These are phyloP conservation scores for Panicum virgatum DNA, from an alignment of 202 grass and related monocot species.

Conservation along the genomic window DNA sequence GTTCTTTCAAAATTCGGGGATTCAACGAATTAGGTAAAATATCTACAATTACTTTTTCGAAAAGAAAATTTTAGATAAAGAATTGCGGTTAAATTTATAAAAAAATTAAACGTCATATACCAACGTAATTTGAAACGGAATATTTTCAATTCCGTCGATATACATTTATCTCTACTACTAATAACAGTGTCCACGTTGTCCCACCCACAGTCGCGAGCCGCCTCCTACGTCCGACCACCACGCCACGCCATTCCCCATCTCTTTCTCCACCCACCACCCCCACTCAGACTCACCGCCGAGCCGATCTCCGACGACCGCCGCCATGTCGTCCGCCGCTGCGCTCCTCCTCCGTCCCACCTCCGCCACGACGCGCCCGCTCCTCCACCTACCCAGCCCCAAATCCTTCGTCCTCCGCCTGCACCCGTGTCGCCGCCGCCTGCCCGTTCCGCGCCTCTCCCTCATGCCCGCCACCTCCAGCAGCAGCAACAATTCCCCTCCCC, in stretches of 20 bases:
- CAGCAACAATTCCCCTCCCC: conserved; percentile 46
- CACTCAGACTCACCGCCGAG: not conserved
- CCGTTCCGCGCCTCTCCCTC: conserved; percentile 44
- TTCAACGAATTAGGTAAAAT: not conserved
- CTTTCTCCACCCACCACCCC: conserved; percentile 15
- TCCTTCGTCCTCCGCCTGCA: conserved; percentile 25
- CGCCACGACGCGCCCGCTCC: conserved; percentile 7
- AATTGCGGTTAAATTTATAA: too few species aligned
- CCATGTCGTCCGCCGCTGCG: conserved; percentile 25
- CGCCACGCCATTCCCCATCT: conserved; percentile 4
- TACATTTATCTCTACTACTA: too few species aligned
- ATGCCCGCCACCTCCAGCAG: conserved; percentile 37
- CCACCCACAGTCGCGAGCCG: too few species aligned
- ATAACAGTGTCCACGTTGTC: too few species aligned
- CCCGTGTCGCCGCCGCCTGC: conserved; percentile 25
- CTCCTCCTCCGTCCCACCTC: conserved; percentile 40
- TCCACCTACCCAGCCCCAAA: conserved; percentile 27
- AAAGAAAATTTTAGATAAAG: too few species aligned
- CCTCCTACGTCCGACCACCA: too few species aligned
- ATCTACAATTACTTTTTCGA: too few species aligned
- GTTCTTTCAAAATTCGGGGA: not conserved
- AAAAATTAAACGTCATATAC: too few species aligned
- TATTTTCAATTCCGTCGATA: not conserved
- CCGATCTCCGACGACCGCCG: conserved; percentile 43
- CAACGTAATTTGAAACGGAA: too few species aligned